Evolutionary conservation across 768 basidiomycete species (phyloP).

Genomic region (Xanthoconium stramineum): DNA sequence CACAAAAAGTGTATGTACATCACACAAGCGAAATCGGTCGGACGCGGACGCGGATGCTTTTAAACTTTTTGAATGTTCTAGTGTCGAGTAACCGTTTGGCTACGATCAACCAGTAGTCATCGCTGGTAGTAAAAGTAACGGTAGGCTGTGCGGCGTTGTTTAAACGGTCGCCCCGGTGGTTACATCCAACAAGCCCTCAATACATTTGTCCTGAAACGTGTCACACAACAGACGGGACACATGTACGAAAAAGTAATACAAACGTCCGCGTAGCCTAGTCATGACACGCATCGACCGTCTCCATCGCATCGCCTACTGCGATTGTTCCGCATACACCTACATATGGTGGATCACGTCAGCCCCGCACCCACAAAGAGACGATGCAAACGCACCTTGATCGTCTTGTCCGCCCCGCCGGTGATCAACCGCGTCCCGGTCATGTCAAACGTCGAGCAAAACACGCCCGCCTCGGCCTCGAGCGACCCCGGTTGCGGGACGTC

Average conservation of each 20-base stretch:
- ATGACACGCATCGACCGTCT: not conserved
- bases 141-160: no score
- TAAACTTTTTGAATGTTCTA: no score
- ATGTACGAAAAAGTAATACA: no score
- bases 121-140: not conserved
- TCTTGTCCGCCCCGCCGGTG: constrained; percentile 98
- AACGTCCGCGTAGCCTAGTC: not conserved
- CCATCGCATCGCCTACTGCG: constrained; percentile 36
- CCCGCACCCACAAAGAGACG: not conserved
- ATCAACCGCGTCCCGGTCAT: constrained; percentile 91
- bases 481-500: constrained; percentile 98
- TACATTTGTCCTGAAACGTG: not conserved
- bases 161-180: no score
- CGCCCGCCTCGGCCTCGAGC: constrained; percentile 93
- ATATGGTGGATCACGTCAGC: not conserved
- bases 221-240: not conserved
- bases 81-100: not conserved
- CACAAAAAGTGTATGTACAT: not conserved
- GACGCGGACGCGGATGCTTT: not conserved
- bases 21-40: not conserved
- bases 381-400: constrained; percentile 73
- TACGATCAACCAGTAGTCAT: not conserved
- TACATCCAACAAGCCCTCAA: not conserved
- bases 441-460: constrained; percentile 97
- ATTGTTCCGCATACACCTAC: constrained; percentile 69